A percentile compares a stretch with the other conserved stretches of the same genome.
Evolutionary conservation across 2,329 filamentous ascomycete species (phyloP).

Genomic region (Aspergillus fijiensis): DNA sequence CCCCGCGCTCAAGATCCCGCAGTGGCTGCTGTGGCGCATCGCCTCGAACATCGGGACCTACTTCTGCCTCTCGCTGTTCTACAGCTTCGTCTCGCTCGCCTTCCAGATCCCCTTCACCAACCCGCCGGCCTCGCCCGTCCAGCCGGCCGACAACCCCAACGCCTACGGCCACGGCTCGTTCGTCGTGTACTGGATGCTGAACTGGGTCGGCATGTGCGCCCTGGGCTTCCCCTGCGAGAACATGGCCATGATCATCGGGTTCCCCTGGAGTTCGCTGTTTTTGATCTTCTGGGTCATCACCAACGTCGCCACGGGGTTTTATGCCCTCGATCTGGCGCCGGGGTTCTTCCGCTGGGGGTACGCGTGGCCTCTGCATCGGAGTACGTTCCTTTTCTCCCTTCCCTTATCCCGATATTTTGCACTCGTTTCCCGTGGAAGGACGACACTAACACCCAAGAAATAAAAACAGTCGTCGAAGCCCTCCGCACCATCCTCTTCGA

Average conservation of each 20-base stretch:
- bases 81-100: constrained; percentile 62
- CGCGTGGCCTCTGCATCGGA: constrained; percentile 62
- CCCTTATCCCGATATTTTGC: not conserved
- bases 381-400: constrained; percentile 31
- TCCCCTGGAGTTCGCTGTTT: constrained; percentile 63
- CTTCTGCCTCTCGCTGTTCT: constrained; percentile 61
- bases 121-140: constrained; percentile 45
- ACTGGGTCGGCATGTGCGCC: constrained; percentile 63
- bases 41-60: constrained; percentile 58
- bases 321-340: constrained; percentile 58
- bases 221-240: constrained; percentile 65
- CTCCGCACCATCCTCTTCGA: constrained; percentile 62
- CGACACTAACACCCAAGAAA: not conserved
- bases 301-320: constrained; percentile 62
- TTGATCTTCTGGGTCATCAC: constrained; percentile 68
- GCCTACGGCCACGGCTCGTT: constrained; percentile 60
- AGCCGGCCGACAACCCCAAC: constrained; percentile 50
- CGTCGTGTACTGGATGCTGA: constrained; percentile 63
- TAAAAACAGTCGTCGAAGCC: constrained; percentile 54
- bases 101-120: constrained; percentile 64
- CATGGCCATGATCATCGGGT: constrained; percentile 61
- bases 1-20: constrained; percentile 57
- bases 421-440: no score
- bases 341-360: constrained; percentile 63
- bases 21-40: constrained; percentile 61